Evolutionary conservation across 441 rosid genomes (phyloP).

Genomic region (Metrosideros polymorpha): DNA sequence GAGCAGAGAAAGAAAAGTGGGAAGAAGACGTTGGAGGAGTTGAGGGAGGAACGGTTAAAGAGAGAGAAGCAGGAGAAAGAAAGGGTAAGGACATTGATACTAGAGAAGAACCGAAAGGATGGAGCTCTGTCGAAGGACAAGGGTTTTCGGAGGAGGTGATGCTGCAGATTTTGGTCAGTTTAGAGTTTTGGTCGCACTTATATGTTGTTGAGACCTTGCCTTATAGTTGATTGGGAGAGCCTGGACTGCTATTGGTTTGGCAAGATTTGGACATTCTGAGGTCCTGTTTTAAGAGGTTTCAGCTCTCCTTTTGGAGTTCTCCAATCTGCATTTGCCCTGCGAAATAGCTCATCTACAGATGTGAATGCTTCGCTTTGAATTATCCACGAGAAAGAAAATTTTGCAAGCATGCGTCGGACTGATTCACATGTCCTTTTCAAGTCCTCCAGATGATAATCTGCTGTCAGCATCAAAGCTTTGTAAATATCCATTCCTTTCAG

Average conservation of each 20-base stretch:
- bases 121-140: constrained; percentile 1
- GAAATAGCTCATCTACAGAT: not conserved
- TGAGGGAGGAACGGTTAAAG: constrained; percentile 65
- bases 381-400: not conserved
- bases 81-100: constrained; percentile 44
- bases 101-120: constrained; percentile 35
- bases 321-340: not conserved
- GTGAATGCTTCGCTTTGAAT: not conserved
- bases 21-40: constrained; percentile 64
- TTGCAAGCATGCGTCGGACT: not conserved
- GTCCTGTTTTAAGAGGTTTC: not conserved
- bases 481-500: not conserved
- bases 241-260: not conserved
- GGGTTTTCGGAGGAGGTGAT: constrained; percentile 22
- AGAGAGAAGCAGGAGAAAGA: constrained; percentile 74
- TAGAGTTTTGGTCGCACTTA: not conserved
- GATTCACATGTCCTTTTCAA: not conserved
- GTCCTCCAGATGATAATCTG: not conserved
- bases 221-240: not conserved
- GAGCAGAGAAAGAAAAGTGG: constrained; percentile 37
- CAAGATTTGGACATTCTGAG: not conserved
- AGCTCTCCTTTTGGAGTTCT: not conserved
- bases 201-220: not conserved
- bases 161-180: not conserved
- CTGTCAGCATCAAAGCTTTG: not conserved